These are phyloP conservation scores for Mycena venus DNA, from an alignment of 768 basidiomycete genomes.

Conservation along the genomic window DNA sequence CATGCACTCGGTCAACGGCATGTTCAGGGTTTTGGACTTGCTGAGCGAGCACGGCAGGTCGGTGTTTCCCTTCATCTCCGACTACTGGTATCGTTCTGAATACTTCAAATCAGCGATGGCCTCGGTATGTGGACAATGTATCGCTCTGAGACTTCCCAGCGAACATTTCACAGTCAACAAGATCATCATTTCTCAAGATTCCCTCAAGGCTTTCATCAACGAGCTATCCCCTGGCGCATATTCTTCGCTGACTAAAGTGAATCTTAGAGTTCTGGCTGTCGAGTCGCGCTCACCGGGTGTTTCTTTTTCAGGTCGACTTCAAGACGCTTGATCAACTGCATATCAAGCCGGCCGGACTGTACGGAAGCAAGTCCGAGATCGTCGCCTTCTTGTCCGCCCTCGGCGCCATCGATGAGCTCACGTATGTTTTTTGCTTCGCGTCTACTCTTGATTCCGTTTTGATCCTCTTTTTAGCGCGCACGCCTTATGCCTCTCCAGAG, in stretches of 20 bases:
- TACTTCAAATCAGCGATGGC: background rate
- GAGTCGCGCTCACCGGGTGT: background rate
- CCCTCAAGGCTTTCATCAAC: constrained; percentile 63
- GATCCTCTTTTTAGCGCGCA: background rate
- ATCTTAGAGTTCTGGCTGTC: background rate
- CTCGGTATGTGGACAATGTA: background rate
- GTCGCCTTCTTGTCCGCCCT: constrained; percentile 57
- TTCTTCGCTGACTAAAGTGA: constrained; percentile 58
- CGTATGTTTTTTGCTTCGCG: constrained; percentile 50
- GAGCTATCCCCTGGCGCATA: constrained; percentile 64
- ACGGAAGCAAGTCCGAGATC: constrained; percentile 67
- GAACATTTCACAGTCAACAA: constrained; percentile 62
- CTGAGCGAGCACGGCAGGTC: constrained; percentile 17
- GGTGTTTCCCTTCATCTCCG: background rate
- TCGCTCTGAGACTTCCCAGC: background rate
- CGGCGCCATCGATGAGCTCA: constrained; percentile 51
- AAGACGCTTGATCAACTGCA: constrained; percentile 57
- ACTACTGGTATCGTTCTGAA: background rate
- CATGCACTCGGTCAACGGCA: constrained; percentile 12
- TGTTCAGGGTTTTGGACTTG: constrained; percentile 20
- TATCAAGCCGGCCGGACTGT: constrained; percentile 67
- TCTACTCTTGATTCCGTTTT: background rate
- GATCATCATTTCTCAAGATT: constrained; percentile 68
- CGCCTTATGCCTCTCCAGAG: constrained; percentile 19
- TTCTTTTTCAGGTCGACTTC: constrained; percentile 59